Conservation (phyloP, 208 protist species). For the Angomonas ambiguus region DNA sequence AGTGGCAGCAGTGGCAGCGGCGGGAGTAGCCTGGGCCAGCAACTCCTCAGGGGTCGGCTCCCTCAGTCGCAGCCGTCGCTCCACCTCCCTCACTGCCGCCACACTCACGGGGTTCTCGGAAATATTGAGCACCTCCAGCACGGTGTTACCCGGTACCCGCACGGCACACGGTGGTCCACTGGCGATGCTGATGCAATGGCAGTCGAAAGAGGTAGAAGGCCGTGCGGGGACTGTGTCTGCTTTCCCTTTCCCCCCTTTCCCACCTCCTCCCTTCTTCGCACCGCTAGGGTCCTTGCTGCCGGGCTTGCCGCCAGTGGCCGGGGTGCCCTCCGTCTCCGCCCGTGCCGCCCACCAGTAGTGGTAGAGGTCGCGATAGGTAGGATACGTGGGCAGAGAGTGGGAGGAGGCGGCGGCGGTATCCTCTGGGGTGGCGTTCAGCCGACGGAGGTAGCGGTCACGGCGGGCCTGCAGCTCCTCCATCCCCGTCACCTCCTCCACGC, state of each 20-base stretch:
- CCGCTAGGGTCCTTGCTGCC: constrained; percentile 12
- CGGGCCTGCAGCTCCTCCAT: constrained; percentile 42
- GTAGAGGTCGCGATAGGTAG: constrained; percentile 77
- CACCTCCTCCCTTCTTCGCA: background rate
- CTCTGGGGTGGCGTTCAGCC: constrained; percentile 41
- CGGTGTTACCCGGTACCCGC: constrained; percentile 81
- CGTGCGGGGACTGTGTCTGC: constrained; percentile 13
- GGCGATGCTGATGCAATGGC: constrained; percentile 58
- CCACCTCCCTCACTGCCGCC: constrained; percentile 51
- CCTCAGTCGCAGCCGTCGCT: constrained; percentile 55
- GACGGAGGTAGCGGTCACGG: constrained; percentile 41
- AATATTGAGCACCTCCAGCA: constrained; percentile 77
- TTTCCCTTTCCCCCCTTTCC: constrained; percentile 13
- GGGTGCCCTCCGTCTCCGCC: background rate
- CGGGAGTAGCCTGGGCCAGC: constrained; percentile 23
- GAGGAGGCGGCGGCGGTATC: constrained; percentile 36
- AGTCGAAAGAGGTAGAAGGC: constrained; percentile 62
- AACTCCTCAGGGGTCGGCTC: constrained; percentile 56
- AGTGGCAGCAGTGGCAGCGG: background rate
- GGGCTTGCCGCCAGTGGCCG: background rate
- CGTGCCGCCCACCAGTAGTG: constrained; percentile 32
- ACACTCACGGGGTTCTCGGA: constrained; percentile 70
- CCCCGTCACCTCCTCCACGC: constrained; percentile 55
- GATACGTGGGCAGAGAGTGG: constrained; percentile 27
- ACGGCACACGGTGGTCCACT: constrained; percentile 25